phyloP scores from a whole-genome alignment of 495 filamentous ascomycete species.

The Lasiosphaeria miniovina region DNA sequence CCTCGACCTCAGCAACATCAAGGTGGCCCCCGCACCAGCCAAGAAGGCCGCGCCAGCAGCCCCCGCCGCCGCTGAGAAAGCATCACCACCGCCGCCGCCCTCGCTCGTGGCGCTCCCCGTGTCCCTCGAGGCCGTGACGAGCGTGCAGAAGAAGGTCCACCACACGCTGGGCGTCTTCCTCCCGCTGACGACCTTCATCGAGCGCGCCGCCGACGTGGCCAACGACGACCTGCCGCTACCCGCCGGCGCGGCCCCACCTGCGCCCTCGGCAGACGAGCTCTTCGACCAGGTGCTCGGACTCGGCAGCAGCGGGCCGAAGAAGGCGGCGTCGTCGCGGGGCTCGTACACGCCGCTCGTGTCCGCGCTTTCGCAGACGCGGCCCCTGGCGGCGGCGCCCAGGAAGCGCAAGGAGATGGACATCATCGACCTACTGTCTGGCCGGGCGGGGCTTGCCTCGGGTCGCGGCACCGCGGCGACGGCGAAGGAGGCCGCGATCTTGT shows the following conservation, averaged over 20 bases:
- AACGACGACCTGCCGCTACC: slow-evolving; percentile 79
- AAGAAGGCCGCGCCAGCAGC: slow-evolving; percentile 46
- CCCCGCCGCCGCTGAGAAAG: slow-evolving; percentile 38
- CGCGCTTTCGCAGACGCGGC: slow-evolving; percentile 47
- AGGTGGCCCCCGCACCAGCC: slow-evolving; percentile 62
- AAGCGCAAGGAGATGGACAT: slow-evolving; percentile 57
- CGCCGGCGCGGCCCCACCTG: slow-evolving; percentile 40
- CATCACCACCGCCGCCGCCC: slow-evolving; percentile 44
- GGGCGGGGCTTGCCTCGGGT: not conserved
- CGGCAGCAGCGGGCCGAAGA: slow-evolving; percentile 45
- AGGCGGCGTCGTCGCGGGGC: slow-evolving; percentile 34
- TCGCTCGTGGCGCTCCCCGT: slow-evolving; percentile 63
- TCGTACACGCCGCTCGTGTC: slow-evolving; percentile 74
- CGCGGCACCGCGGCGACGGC: slow-evolving; percentile 7
- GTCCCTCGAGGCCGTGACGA: slow-evolving; percentile 70
- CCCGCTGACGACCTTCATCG: slow-evolving; percentile 83
- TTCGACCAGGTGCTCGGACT: slow-evolving; percentile 85
- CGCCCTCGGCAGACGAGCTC: slow-evolving; percentile 70
- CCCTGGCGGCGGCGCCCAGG: slow-evolving; percentile 26
- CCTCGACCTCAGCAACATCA: slow-evolving; percentile 93
- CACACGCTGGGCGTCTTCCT: slow-evolving; percentile 70
- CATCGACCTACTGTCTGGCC: slow-evolving; percentile 69
- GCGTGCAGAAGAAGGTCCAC: slow-evolving; percentile 76
- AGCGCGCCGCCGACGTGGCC: slow-evolving; percentile 75
- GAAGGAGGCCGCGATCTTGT: slow-evolving; percentile 29